phyloP scores from a whole-genome alignment of 441 rosid genomes.

The Jatropha podagrica region DNA sequence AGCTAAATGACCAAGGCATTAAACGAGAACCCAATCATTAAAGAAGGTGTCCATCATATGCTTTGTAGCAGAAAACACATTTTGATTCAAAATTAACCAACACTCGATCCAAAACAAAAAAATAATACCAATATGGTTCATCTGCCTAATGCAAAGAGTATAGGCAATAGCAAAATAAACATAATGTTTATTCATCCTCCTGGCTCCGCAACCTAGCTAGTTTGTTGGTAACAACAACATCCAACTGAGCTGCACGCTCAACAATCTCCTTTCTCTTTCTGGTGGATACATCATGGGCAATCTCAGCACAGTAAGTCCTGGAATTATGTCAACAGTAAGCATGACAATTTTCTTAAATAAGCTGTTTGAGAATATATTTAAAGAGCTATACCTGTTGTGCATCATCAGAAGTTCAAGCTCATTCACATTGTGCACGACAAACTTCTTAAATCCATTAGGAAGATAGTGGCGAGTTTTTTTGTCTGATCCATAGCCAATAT shows the following conservation, averaged over 20 bases:
- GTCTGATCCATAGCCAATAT: constrained; percentile 70
- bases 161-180: constrained; percentile 12
- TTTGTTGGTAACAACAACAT: constrained; percentile 67
- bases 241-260: constrained; percentile 65
- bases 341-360: background rate
- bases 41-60: background rate
- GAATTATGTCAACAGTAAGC: background rate
- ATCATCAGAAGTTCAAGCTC: constrained; percentile 71
- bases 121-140: constrained; percentile 9
- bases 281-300: constrained; percentile 61
- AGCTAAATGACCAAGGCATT: too few species aligned
- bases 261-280: constrained; percentile 71
- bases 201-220: constrained; percentile 75
- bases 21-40: background rate
- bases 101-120: constrained; percentile 7
- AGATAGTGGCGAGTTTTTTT: constrained; percentile 74
- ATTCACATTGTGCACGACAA: constrained; percentile 56
- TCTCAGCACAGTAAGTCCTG: constrained; percentile 76
- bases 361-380: too few species aligned
- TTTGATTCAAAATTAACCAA: constrained; percentile 2
- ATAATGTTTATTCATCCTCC: constrained; percentile 54
- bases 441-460: constrained; percentile 75
- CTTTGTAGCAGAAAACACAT: background rate
- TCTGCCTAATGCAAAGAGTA: constrained; percentile 16
- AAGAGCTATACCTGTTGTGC: constrained; percentile 57